phyloP scores from a whole-genome alignment of 202 grass and related monocot genomes.

The Zoysia matrella region DNA sequence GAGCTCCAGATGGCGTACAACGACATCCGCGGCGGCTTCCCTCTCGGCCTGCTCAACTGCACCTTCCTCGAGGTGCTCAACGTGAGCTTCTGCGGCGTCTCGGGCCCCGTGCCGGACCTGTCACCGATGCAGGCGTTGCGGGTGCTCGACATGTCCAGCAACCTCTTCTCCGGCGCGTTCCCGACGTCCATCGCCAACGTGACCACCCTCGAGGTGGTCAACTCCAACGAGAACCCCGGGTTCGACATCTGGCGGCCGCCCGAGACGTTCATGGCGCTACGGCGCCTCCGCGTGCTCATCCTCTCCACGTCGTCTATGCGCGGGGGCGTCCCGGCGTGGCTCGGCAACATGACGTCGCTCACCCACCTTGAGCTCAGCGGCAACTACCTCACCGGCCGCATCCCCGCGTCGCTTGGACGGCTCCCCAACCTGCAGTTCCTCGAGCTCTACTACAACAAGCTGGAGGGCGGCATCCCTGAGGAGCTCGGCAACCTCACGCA shows the following conservation, averaged over 20 bases:
- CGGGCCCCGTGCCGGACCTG: slow-evolving; percentile 36
- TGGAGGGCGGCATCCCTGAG: slow-evolving; percentile 57
- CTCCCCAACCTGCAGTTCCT: slow-evolving; percentile 60
- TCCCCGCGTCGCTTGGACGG: slow-evolving; percentile 55
- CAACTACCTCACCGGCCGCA: slow-evolving; percentile 63
- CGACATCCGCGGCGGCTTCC: slow-evolving; percentile 71
- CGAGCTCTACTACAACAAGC: slow-evolving; percentile 93
- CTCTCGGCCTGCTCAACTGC: slow-evolving; percentile 59
- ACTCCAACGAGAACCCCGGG: slow-evolving; percentile 88
- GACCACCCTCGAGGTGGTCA: slow-evolving; percentile 59
- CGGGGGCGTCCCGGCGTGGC: slow-evolving; percentile 69
- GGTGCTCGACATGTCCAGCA: slow-evolving; percentile 67
- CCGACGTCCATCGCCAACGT: slow-evolving; percentile 65
- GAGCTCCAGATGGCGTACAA: slow-evolving; percentile 35
- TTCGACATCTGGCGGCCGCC: slow-evolving; percentile 73
- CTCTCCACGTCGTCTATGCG: slow-evolving; percentile 75
- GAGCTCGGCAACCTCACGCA: slow-evolving; percentile 82
- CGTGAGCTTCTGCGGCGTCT: too few relatives aligned
- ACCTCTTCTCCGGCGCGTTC: slow-evolving; percentile 75
- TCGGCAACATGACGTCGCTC: slow-evolving; percentile 93
- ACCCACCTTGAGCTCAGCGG: slow-evolving; percentile 85
- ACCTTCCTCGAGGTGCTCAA: slow-evolving; percentile 40
- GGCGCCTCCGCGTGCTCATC: slow-evolving; percentile 63
- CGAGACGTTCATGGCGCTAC: slow-evolving; percentile 53
- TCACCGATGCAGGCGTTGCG: slow-evolving; percentile 48